Evolutionary conservation across 1,139 yeast species (phyloP).

Genomic region (Nakaseomyces sp.): DNA sequence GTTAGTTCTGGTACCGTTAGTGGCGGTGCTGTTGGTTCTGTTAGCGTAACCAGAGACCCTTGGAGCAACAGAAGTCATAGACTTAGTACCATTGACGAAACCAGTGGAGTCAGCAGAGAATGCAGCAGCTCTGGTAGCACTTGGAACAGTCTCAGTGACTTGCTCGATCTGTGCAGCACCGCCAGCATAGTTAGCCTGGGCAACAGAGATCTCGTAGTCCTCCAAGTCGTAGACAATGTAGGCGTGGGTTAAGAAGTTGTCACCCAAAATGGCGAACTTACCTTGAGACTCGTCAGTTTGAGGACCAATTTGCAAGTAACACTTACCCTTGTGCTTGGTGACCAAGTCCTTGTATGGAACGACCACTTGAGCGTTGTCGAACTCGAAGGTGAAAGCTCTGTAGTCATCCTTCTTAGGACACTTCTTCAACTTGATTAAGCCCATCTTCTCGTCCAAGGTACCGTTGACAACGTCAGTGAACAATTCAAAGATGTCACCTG

Average conservation of each 20-base stretch:
- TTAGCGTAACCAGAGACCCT: not conserved
- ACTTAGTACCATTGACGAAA: not conserved
- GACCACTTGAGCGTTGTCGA: slow-evolving; percentile 37
- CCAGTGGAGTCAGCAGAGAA: slow-evolving; percentile 5
- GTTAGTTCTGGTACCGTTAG: not conserved
- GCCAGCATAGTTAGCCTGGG: slow-evolving; percentile 40
- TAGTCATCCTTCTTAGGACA: slow-evolving; percentile 27
- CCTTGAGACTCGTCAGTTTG: slow-evolving; percentile 22
- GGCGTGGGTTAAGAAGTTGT: slow-evolving; percentile 61
- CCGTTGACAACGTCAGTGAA: slow-evolving; percentile 35
- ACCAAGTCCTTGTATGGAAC: not conserved
- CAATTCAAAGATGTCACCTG: slow-evolving; percentile 27
- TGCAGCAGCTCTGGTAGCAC: slow-evolving; percentile 8
- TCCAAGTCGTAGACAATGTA: slow-evolving; percentile 76
- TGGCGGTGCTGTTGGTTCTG: not conserved
- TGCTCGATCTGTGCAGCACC: slow-evolving; percentile 3
- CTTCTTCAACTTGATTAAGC: slow-evolving; percentile 30
- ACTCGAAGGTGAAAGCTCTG: slow-evolving; percentile 36
- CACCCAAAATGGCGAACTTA: slow-evolving; percentile 47
- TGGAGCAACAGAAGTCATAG: not conserved
- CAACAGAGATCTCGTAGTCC: slow-evolving; percentile 54
- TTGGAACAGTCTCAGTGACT: slow-evolving; percentile 3
- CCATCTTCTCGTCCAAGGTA: slow-evolving; percentile 29
- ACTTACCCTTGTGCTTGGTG: slow-evolving; percentile 14
- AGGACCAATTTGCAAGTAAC: slow-evolving; percentile 32